Base-by-base conservation (phyloP, 495 filamentous ascomycete genomes). In the Talaromyces proteolyticus region DNA sequence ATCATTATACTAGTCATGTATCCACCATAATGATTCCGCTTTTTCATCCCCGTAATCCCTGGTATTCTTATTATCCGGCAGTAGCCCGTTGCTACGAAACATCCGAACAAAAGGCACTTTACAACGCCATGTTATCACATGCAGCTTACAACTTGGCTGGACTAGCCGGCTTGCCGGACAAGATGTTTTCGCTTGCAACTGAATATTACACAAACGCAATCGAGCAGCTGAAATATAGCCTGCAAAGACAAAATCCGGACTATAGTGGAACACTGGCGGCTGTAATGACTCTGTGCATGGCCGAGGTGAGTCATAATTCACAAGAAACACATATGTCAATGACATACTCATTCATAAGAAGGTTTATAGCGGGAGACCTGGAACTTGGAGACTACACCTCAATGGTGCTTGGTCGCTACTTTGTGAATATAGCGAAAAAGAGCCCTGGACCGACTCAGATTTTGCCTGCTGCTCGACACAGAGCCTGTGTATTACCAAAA, bases 1-100 rank as follows among this genome's bases (percentile, higher is more conserved):
- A 52, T 37, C 56, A 58, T 37, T 55, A 58, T 42, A 39, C 47
- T 39, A 36, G 42, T 48, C 48, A 55, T 25, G 49, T 55, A 29
- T 38, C 56, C 4, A 17, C n/a, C 18, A 22, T 54, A 7, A 58
- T 58, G 56, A 58, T 55, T 53, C 56, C 49, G 24, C 42, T 47
- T 52, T 53, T 55, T 17, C 52, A 55, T 43, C 42, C 25, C 21
- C 44, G 53, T 19, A 58, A 58, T 29, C 53, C 52, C 8, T 58
- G 52, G 53, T 49, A 48, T 40, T 51, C 44, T 23, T 48, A 50
- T 17, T 58, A 55, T 42, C 56, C 56, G 17, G 42, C 53, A 19
- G 52, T 53, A 17, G 49, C 56, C n/a, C 26, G 54, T 44, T 43
- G 42, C 10, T 52, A 51, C 44, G 41, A 25, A 4, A 36, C 47